Evolutionary conservation across 495 filamentous ascomycete species (phyloP), one percentile per base, ranked within the genome.

Genomic region (Emericellopsis terricola): DNA sequence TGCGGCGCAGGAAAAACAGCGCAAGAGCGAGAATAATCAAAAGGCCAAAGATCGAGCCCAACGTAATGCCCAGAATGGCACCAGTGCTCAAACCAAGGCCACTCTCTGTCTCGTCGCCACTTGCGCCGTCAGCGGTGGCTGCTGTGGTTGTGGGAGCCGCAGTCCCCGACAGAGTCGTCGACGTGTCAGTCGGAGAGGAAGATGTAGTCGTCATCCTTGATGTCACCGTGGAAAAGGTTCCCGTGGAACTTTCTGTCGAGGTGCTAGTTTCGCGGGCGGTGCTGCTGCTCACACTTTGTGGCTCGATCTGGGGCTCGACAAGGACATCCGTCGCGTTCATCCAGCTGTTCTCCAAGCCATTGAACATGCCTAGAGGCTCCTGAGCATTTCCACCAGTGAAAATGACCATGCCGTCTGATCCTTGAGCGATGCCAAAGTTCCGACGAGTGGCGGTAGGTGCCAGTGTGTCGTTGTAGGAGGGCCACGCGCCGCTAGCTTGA

Each of bases 321-420:
- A 96, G 76, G 19, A 78, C 51, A 15, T 65, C 52, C 2, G 69
- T 76, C 0, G 83, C 63, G 54, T 94, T 81, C 15, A 76, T 51
- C 89, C 89, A 97, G 41, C 62, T 54, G 47, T 96, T 93, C 33
- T 67, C 54, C 16, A 66, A 71, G 33, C 76, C 69, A 47, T 94
- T 68, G 55, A 94, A 97, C 41, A 97, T 77, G 39, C 65, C 71
- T 15, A 97, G 37, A 2, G 72, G 56, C 37, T 76, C 61, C 2
- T 74, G 54, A 11, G 62, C 57, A 43, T 71, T 71, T 19, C 86
- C 89, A 42, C 85, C 79, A 14, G 72, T 69, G 29, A 92, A 71
- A 7, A 91, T 78, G 1, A 85, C 76, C 40, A 84, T 42, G 10
- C 76, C 76, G 18, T 71, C 53, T 4, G 56, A 27, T 36, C 64